phyloP scores from a whole-genome alignment of 345 rosid genomes.

The Rhizophora mangle region DNA sequence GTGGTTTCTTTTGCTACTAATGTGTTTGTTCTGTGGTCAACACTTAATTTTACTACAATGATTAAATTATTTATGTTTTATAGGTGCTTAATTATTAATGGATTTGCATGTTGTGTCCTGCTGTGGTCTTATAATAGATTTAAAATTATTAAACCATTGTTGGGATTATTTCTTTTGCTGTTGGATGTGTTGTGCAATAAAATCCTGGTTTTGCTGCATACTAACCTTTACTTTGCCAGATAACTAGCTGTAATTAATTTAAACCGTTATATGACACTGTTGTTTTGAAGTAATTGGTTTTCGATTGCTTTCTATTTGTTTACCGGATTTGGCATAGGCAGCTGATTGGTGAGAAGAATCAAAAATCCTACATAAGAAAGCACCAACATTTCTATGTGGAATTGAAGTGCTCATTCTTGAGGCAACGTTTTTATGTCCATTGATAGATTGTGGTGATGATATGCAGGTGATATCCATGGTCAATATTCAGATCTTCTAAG shows the following conservation, averaged over 20 bases:
- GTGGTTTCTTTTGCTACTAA: too few relatives aligned
- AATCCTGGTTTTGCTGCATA: not conserved
- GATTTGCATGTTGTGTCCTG: too few relatives aligned
- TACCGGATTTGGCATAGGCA: not conserved
- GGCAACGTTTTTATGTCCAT: not conserved
- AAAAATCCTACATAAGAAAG: not conserved
- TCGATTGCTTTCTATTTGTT: not conserved
- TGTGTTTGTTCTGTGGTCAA: not conserved
- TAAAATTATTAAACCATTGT: too few relatives aligned
- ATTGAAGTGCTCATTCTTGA: not conserved
- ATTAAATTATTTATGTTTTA: too few relatives aligned
- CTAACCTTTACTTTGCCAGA: too few relatives aligned
- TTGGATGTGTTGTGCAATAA: not conserved
- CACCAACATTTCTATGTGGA: not conserved
- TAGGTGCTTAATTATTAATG: too few relatives aligned
- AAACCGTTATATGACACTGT: not conserved
- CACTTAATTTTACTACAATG: too few relatives aligned
- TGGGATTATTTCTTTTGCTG: not conserved
- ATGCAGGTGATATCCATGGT: constrained; percentile 81
- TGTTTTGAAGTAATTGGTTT: constrained; percentile 1
- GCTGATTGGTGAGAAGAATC: not conserved
- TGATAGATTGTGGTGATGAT: constrained; percentile 23
- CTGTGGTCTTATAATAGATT: too few relatives aligned
- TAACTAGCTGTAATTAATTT: too few relatives aligned
- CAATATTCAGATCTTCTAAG: constrained; percentile 82